Evolutionary conservation across 78 protist species (phyloP).

Genomic region (Creolimax fragrantissima): DNA sequence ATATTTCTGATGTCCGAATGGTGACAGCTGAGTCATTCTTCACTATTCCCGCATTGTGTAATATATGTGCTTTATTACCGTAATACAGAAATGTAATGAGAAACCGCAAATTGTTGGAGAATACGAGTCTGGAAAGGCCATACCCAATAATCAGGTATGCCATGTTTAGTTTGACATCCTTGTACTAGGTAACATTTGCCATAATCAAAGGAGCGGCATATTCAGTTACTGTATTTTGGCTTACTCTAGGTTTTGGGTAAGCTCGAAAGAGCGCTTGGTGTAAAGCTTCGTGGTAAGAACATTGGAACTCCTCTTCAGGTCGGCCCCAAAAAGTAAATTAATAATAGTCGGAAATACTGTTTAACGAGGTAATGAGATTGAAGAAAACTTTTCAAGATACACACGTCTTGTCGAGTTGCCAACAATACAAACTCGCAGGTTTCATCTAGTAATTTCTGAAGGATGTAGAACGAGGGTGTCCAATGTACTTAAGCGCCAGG

Average conservation of each 20-base stretch:
- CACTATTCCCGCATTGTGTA: no score
- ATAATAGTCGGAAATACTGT: neutral
- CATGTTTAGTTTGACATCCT: neutral
- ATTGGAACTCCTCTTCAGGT: slow-evolving; percentile 11
- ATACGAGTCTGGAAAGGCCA: slow-evolving; percentile 68
- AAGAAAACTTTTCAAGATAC: neutral
- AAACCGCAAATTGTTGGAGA: slow-evolving; percentile 42
- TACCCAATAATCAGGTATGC: slow-evolving; percentile 43
- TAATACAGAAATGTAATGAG: slow-evolving; percentile 37
- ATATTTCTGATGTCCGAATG: no score
- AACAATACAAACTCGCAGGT: neutral
- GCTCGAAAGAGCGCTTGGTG: slow-evolving; percentile 62
- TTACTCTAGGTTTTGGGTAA: slow-evolving; percentile 34
- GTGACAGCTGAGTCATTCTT: no score
- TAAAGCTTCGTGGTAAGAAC: slow-evolving; percentile 45
- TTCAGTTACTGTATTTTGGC: neutral
- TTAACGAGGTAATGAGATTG: no score
- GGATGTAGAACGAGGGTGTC: no score
- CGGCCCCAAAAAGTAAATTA: slow-evolving; percentile 13
- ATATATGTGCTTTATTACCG: no score
- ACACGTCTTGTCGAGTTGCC: neutral
- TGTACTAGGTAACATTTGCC: no score
- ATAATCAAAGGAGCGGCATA: no score
- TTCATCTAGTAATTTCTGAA: no score
- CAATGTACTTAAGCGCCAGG: no score